phyloP scores from a whole-genome alignment of 2,329 filamentous ascomycete genomes.

The Aspergillus awamori region DNA sequence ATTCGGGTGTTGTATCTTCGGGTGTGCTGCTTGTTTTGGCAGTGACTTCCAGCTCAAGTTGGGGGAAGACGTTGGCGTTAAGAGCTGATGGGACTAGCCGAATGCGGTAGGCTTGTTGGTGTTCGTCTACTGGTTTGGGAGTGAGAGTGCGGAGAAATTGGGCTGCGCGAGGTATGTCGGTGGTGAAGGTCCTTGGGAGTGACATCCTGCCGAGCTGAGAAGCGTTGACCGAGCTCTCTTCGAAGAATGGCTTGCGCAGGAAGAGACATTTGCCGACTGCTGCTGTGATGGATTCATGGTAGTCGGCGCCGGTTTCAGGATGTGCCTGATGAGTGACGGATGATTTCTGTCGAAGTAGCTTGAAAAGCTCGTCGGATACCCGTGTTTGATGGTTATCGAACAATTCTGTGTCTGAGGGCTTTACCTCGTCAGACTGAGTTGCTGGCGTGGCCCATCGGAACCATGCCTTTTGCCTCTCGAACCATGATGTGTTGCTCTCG shows the following conservation, averaged over 20 bases:
- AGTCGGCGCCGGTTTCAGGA: slow-evolving; percentile 8
- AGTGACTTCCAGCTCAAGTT: slow-evolving; percentile 38
- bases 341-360: slow-evolving; percentile 28
- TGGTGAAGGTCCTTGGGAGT: slow-evolving; percentile 37
- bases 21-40: slow-evolving; percentile 9
- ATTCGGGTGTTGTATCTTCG: slow-evolving; percentile 9
- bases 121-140: slow-evolving; percentile 18
- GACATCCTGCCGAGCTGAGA: slow-evolving; percentile 34
- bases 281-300: slow-evolving; percentile 41
- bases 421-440: slow-evolving; percentile 23
- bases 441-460: slow-evolving; percentile 42
- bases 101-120: slow-evolving; percentile 30
- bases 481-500: slow-evolving; percentile 31
- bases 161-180: slow-evolving; percentile 37
- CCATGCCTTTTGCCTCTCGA: slow-evolving; percentile 39
- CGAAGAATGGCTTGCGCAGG: slow-evolving; percentile 26
- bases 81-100: slow-evolving; percentile 36
- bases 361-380: slow-evolving; percentile 37
- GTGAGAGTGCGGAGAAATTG: slow-evolving; percentile 36
- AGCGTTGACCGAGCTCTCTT: slow-evolving; percentile 29
- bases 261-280: slow-evolving; percentile 46
- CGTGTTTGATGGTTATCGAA: slow-evolving; percentile 36
- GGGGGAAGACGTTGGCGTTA: slow-evolving; percentile 30
- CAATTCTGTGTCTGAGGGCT: slow-evolving; percentile 24
- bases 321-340: background rate